phyloP scores from a whole-genome alignment of 768 basidiomycete species.

The Boletales sp. region DNA sequence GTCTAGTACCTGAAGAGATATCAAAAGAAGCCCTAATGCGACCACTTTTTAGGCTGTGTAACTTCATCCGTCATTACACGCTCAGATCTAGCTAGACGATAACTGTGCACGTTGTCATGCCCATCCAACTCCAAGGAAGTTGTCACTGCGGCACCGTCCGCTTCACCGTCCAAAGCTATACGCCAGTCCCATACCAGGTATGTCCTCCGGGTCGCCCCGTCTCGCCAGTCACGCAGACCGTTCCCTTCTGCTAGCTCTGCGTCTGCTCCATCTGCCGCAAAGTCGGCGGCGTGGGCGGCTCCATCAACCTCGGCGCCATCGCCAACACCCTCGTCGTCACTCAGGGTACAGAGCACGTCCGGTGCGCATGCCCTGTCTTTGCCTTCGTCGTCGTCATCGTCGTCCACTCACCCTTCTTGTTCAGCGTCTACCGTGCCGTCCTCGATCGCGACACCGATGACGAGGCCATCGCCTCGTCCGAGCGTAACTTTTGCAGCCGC shows the following conservation, averaged over 20 bases:
- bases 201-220: neutral
- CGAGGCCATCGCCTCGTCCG: slow-evolving; percentile 47
- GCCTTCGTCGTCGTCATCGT: neutral
- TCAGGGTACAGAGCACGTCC: slow-evolving; percentile 50
- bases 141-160: slow-evolving; percentile 35
- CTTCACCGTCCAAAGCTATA: slow-evolving; percentile 42
- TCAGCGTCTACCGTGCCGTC: slow-evolving; percentile 60
- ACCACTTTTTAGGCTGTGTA: too few species aligned
- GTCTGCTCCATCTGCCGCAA: slow-evolving; percentile 70
- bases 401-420: too few species aligned
- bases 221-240: neutral
- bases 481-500: slow-evolving; percentile 60
- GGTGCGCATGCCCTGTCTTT: slow-evolving; percentile 29
- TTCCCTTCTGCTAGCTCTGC: slow-evolving; percentile 41
- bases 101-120: slow-evolving; percentile 37
- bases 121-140: slow-evolving; percentile 45
- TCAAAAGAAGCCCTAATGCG: too few species aligned
- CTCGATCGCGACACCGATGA: slow-evolving; percentile 51
- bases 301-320: slow-evolving; percentile 62
- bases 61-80: too few species aligned
- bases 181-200: slow-evolving; percentile 63
- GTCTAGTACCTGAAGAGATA: too few species aligned
- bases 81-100: too few species aligned
- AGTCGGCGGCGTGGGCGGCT: slow-evolving; percentile 61
- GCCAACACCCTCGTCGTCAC: slow-evolving; percentile 48